A percentile compares a stretch with the other conserved stretches of the same genome.
These are phyloP conservation scores for Stropharia rugosoannulata DNA, from an alignment of 768 basidiomycete genomes.

Conservation along the genomic window DNA sequence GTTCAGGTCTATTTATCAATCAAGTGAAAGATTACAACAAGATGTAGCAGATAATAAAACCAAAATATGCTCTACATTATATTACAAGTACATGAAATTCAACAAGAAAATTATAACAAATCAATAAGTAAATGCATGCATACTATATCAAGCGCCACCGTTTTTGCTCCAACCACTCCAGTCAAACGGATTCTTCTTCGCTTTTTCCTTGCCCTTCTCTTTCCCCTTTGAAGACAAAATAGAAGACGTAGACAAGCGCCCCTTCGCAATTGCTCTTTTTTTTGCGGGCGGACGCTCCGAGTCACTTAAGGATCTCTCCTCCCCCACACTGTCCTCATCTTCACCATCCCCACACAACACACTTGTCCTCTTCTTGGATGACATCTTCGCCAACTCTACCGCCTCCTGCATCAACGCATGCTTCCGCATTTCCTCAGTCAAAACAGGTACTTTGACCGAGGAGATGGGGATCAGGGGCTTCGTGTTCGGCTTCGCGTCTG, in stretches of 20 bases:
- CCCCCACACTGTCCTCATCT: background rate
- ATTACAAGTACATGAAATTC: background rate
- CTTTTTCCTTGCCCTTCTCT: conserved; percentile 2
- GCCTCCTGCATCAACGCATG: conserved; percentile 4
- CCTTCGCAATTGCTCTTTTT: background rate
- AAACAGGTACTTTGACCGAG: conserved; percentile 24
- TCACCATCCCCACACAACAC: background rate
- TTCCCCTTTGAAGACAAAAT: background rate
- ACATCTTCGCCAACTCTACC: conserved; percentile 1
- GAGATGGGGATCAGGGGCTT: conserved; percentile 25
- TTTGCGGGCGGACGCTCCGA: background rate
- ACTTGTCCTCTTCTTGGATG: background rate
- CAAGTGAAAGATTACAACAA: too few species aligned
- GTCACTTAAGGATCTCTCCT: too few species aligned
- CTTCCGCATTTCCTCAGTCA: conserved; percentile 13
- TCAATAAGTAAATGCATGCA: too few species aligned
- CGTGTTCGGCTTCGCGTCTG: background rate
- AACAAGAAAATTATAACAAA: background rate
- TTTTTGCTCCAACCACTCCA: conserved; percentile 23
- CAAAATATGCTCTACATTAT: background rate
- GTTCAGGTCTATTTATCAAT: too few species aligned
- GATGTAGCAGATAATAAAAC: too few species aligned
- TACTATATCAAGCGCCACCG: background rate
- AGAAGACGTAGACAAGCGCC: background rate
- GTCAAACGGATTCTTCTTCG: conserved; percentile 14